phyloP scores from a whole-genome alignment of 1,284 basidiomycete species.

The Phlebopus sp. region DNA sequence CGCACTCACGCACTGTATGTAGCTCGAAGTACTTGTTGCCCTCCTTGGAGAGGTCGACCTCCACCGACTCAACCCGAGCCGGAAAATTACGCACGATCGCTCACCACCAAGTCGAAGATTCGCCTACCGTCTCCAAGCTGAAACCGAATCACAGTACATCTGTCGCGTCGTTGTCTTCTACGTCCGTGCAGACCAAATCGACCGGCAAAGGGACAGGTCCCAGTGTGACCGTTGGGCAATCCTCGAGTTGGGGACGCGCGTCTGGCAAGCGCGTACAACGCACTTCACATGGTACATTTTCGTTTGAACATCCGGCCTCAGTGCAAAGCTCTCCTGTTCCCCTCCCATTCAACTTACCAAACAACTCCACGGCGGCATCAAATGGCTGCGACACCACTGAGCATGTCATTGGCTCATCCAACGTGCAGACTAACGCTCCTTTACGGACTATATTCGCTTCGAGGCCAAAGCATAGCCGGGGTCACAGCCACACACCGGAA shows the following conservation, averaged over 20 bases:
- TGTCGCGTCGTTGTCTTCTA: slow-evolving; percentile 31
- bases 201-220: slow-evolving; percentile 21
- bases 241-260: slow-evolving; percentile 34
- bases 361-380: not conserved
- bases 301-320: slow-evolving; percentile 42
- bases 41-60: slow-evolving; percentile 25
- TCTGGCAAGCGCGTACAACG: slow-evolving; percentile 27
- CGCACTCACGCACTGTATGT: not conserved
- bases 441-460: slow-evolving; percentile 11
- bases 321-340: slow-evolving; percentile 36
- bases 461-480: slow-evolving; percentile 23
- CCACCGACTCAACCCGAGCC: slow-evolving; percentile 23
- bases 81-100: slow-evolving; percentile 12
- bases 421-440: slow-evolving; percentile 9
- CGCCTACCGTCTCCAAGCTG: slow-evolving; percentile 18
- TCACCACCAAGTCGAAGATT: slow-evolving; percentile 15
- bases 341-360: slow-evolving; percentile 19
- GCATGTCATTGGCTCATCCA: slow-evolving; percentile 3
- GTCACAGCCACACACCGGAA: slow-evolving; percentile 16
- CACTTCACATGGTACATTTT: slow-evolving; percentile 37
- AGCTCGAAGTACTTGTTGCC: slow-evolving; percentile 14
- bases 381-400: slow-evolving; percentile 8
- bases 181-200: slow-evolving; percentile 33
- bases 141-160: slow-evolving; percentile 26
- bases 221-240: slow-evolving; percentile 20